Evolutionary conservation across 371 early-diverging fungal species (phyloP), one percentile per base, ranked within the genome.

Genomic region (Batkoa obscura): DNA sequence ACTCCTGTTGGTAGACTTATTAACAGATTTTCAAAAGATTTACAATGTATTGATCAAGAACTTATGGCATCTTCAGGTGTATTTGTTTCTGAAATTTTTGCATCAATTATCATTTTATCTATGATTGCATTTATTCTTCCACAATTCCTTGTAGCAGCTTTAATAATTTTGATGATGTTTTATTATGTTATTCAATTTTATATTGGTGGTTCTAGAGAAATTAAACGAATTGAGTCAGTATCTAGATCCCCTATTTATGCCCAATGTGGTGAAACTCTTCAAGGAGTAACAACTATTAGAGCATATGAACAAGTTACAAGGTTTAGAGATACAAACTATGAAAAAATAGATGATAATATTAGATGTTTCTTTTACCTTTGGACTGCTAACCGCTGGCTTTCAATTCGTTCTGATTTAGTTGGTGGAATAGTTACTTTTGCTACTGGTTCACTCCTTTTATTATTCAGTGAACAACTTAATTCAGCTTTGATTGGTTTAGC

Each of bases 1-100:
- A 94, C 90, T 9, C 94, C 94, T 4, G 64, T 90, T 13, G 90
- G 90, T 4, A 74, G 88, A 8, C 76, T 88, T 34, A 64, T 87
- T 60, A 83, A 85, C 64, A 67, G 90, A 33, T 87, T 88, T 60
- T 72, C 76, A n/a, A 78, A 79, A 58, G 91, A 90, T 67, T 75
- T 85, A 64, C 80, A 79, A 50, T 65, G 73, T 10, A 64, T 87
- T 53, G 90, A 90, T 62, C 79, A 70, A 39, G 66, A 69, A 3
- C 63, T 86, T 38, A 64, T 79, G 13, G 69, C 65, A 41, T 59
- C 71, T 43, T 69, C 79, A 61, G 66, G 71, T 15, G 69, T 70
- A 60, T 78, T 81, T 59, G 51, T 76, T 30, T 62, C 68, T 50
- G 72, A 81, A 10, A 55, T 72, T 17, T 53, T 76, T 17, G 68